These are phyloP conservation scores for Sparassis latifolia DNA, from an alignment of 1,284 basidiomycete genomes.

Conservation along the genomic window DNA sequence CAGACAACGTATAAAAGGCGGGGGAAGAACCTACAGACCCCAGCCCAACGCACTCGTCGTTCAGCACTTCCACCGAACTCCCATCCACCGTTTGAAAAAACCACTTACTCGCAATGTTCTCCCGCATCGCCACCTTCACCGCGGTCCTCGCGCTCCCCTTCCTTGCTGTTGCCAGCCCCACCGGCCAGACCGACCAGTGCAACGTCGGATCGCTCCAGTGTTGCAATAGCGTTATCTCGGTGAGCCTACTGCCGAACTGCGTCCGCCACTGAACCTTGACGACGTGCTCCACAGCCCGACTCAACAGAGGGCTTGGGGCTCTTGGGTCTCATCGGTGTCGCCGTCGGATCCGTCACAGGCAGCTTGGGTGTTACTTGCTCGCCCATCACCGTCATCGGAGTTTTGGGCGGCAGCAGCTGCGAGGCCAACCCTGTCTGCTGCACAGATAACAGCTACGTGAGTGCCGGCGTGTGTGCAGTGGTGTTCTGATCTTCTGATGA, in stretches of 20 bases:
- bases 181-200: conserved; percentile 16
- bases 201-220: conserved; percentile 24
- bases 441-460: conserved; percentile 17
- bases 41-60: not conserved
- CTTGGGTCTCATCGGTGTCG: conserved; percentile 15
- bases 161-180: conserved; percentile 24
- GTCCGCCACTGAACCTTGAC: not conserved
- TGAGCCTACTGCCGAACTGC: not conserved
- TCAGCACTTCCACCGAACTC: not conserved
- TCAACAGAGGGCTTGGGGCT: not conserved
- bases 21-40: not conserved
- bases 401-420: conserved; percentile 6
- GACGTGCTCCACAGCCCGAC: conserved; percentile 9
- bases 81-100: not conserved
- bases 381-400: conserved; percentile 15
- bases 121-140: conserved; percentile 5
- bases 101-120: not conserved
- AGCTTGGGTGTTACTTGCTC: conserved; percentile 18
- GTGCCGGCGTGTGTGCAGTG: not conserved
- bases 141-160: conserved; percentile 13
- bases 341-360: conserved; percentile 9
- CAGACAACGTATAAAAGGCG: not conserved
- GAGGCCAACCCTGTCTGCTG: conserved; percentile 16
- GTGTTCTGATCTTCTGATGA: no score
- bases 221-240: conserved; percentile 13